Evolutionary conservation across 176 grass and related monocot species (phyloP).

Genomic region (Oryza punctata): DNA sequence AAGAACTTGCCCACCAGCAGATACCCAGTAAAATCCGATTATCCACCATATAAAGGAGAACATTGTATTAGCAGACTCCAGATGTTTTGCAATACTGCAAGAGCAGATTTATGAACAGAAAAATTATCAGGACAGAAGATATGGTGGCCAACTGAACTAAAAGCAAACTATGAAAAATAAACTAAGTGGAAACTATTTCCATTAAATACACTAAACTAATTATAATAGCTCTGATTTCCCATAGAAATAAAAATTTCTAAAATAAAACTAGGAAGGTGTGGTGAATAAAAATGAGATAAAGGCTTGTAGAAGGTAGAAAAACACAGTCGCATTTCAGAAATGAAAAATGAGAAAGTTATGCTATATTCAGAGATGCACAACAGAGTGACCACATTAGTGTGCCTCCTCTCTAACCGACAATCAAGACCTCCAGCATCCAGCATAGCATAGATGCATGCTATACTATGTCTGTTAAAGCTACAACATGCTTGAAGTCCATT

Average conservation of each 20-base stretch:
- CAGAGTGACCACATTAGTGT: neutral
- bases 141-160: neutral
- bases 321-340: constrained; percentile 5
- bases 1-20: constrained; percentile 55
- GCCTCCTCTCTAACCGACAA: neutral
- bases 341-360: neutral
- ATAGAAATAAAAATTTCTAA: neutral
- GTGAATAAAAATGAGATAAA: neutral
- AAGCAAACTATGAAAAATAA: neutral
- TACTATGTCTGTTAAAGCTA: neutral
- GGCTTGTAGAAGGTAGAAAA: neutral
- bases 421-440: constrained; percentile 16
- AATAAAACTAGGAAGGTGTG: neutral
- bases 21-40: constrained; percentile 70
- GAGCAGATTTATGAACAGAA: neutral
- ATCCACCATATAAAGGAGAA: constrained; percentile 71
- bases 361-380: constrained; percentile 21
- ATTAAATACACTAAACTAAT: neutral
- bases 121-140: neutral
- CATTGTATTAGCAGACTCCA: constrained; percentile 65
- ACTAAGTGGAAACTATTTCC: neutral
- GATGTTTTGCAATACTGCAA: constrained; percentile 53
- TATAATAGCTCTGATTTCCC: neutral
- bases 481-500: neutral
- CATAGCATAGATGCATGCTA: neutral